Evolutionary conservation across 441 rosid genomes (phyloP).

Genomic region (Gossypium davidsonii): DNA sequence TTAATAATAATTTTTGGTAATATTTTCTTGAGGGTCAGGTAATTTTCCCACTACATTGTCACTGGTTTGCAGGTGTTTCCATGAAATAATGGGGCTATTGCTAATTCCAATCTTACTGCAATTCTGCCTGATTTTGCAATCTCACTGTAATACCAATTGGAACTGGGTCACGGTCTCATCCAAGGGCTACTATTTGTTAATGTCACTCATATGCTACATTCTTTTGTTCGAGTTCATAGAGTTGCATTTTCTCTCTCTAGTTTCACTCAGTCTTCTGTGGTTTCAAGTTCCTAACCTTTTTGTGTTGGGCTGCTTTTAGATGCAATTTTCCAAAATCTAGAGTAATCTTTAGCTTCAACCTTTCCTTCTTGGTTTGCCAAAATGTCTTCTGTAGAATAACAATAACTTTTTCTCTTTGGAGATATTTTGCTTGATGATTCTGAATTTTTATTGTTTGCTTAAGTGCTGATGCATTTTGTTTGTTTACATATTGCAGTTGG

Average conservation of each 20-base stretch:
- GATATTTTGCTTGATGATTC: not conserved
- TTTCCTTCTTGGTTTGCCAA: not conserved
- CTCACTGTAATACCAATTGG: not conserved
- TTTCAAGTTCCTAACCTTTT: not conserved
- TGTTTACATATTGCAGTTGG: conserved; percentile 48
- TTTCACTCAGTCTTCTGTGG: not conserved
- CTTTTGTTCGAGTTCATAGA: not conserved
- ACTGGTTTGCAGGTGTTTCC: not conserved
- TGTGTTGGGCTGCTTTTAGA: not conserved
- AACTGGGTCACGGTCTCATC: not conserved
- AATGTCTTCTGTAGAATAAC: not conserved
- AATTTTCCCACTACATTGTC: not conserved
- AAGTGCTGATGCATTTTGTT: conserved; percentile 10
- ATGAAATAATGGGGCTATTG: not conserved
- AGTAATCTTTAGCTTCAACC: not conserved
- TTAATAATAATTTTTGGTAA: not conserved
- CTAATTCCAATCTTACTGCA: not conserved
- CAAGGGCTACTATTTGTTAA: not conserved
- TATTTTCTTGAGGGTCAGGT: not conserved
- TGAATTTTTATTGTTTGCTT: conserved; percentile 7
- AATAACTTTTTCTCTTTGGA: not conserved
- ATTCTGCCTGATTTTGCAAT: not conserved
- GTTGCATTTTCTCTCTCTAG: not conserved
- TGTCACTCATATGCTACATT: not conserved
- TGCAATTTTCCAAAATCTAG: not conserved